A percentile compares a stretch with the other conserved stretches of the same genome.
Evolutionary conservation across 2,329 filamentous ascomycete genomes (phyloP).

Genomic region (Diaporthe australafricana): DNA sequence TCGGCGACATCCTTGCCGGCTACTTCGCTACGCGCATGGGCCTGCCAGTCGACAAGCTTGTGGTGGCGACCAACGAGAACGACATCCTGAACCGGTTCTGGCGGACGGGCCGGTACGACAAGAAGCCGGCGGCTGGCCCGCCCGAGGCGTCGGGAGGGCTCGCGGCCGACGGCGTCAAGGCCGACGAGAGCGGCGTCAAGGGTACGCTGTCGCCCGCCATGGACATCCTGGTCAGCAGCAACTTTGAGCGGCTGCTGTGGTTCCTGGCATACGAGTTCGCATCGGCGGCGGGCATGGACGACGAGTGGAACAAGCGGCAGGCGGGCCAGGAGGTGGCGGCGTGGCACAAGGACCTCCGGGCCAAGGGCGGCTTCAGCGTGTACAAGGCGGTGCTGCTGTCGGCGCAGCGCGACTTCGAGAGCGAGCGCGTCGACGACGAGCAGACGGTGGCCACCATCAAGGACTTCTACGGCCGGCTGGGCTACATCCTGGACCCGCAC

Average conservation of each 20-base stretch:
- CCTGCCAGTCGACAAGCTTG: constrained; percentile 85
- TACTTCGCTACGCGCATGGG: constrained; percentile 78
- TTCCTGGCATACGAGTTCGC: constrained; percentile 85
- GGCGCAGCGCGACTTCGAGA: constrained; percentile 82
- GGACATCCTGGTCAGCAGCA: constrained; percentile 96
- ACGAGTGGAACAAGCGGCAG: constrained; percentile 74
- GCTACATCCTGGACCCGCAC: constrained; percentile 92
- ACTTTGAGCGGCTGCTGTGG: constrained; percentile 97
- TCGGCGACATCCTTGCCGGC: constrained; percentile 92
- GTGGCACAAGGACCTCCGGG: constrained; percentile 87
- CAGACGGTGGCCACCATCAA: constrained; percentile 78
- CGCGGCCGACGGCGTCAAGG: constrained; percentile 69
- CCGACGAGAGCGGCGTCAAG: constrained; percentile 81
- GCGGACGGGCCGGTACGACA: constrained; percentile 90
- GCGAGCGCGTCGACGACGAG: constrained; percentile 76
- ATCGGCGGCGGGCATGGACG: constrained; percentile 68
- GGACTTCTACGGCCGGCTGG: constrained; percentile 59
- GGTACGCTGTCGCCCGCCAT: constrained; percentile 95
- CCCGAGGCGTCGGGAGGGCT: constrained; percentile 72
- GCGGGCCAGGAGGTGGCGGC: constrained; percentile 79
- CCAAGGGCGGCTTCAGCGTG: constrained; percentile 84
- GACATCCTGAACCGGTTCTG: constrained; percentile 97
- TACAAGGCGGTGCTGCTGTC: constrained; percentile 77
- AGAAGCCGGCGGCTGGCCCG: constrained; percentile 72
- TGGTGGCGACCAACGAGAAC: constrained; percentile 97